A percentile compares a stretch with the other conserved stretches of the same genome.
Conservation (phyloP, 208 protist genomes). For the Acanthamoeba divionensis region DNA sequence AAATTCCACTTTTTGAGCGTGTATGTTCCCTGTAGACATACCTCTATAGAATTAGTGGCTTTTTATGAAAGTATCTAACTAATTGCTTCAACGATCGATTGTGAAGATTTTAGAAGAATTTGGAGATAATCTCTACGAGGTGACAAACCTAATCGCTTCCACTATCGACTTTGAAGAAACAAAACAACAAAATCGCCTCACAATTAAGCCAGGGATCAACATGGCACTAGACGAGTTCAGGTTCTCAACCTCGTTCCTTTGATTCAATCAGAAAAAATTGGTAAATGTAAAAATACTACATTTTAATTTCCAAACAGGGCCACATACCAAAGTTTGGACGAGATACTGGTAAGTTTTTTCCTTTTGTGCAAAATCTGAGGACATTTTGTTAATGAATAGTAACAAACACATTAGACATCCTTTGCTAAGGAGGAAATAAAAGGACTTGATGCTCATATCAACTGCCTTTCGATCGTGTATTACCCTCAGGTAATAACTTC, state of each 20-base stretch:
- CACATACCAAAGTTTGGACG: no score
- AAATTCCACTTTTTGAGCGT: neutral
- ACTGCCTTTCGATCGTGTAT: neutral
- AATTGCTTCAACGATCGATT: neutral
- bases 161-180: constrained; percentile 1
- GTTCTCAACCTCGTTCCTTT: neutral
- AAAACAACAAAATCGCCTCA: neutral
- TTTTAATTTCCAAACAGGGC: no score
- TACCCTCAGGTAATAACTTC: constrained; percentile 8
- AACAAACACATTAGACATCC: neutral
- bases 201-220: neutral
- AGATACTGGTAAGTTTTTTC: no score
- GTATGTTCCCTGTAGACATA: neutral
- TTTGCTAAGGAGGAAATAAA: constrained; percentile 16
- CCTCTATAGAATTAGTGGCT: no score
- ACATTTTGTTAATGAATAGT: neutral
- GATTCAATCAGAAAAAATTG: no score
- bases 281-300: no score
- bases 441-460: neutral
- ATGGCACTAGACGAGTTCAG: neutral
- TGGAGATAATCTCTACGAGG: neutral
- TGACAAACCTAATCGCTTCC: neutral
- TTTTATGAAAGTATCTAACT: no score
- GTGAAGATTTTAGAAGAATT: neutral
- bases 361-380: neutral